Percentiles rank a stretch among this genome's conserved stretches.
Evolutionary conservation across 2,329 filamentous ascomycete genomes (phyloP).

Genomic region (Aureobasidium sp.): DNA sequence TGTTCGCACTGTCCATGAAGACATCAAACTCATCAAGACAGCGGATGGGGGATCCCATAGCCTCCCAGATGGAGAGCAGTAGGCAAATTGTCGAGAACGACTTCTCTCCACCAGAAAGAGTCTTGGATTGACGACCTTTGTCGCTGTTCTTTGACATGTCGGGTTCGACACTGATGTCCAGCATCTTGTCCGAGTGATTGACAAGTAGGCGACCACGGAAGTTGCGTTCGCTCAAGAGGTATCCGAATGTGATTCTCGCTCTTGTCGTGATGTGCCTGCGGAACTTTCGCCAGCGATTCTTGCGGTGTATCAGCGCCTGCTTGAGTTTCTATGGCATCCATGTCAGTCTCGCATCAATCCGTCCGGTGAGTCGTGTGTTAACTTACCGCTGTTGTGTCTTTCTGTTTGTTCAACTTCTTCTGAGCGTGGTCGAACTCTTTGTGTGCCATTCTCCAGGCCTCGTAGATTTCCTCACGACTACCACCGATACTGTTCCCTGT

Average conservation of each 20-base stretch:
- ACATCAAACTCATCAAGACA: conserved; percentile 99
- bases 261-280: conserved; percentile 87
- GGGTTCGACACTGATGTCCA: conserved; percentile 80
- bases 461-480: conserved; percentile 33
- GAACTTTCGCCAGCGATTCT: conserved; percentile 82
- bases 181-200: conserved; percentile 76
- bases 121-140: conserved; percentile 86
- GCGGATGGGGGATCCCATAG: conserved; percentile 95
- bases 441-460: not conserved
- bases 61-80: conserved; percentile 94
- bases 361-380: conserved; percentile 37
- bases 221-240: conserved; percentile 87
- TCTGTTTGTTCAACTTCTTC: conserved; percentile 27
- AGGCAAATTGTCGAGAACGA: conserved; percentile 98
- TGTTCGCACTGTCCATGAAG: conserved; percentile 99
- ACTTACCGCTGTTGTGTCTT: conserved; percentile 44
- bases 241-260: conserved; percentile 87
- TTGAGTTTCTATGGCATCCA: conserved; percentile 50
- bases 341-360: not conserved
- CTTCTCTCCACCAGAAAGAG: conserved; percentile 95
- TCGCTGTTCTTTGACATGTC: conserved; percentile 74
- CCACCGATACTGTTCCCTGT: conserved; percentile 31
- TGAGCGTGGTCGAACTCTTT: conserved; percentile 26
- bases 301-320: conserved; percentile 72
- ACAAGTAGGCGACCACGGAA: conserved; percentile 86